These are phyloP conservation scores for Coniochaeta hoffmannii DNA, from an alignment of 2,329 filamentous ascomycete genomes.

Conservation along the genomic window DNA sequence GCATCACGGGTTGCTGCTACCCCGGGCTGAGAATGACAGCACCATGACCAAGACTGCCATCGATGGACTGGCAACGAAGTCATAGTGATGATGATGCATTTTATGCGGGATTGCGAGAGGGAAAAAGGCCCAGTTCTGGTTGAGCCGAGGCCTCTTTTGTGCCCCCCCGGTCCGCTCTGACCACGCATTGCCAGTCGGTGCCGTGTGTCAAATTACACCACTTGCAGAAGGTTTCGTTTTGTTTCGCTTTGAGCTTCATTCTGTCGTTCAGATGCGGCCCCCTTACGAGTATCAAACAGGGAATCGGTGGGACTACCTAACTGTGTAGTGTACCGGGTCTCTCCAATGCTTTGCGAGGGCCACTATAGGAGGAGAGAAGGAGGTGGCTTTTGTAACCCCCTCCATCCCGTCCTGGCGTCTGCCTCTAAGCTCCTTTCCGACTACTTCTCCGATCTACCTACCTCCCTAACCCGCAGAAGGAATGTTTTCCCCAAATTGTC, in stretches of 20 bases:
- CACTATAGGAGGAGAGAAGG: constrained; percentile 12
- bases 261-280: constrained; percentile 4
- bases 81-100: too few species aligned
- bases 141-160: constrained; percentile 12
- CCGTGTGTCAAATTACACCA: constrained; percentile 18
- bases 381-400: constrained; percentile 13
- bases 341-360: constrained; percentile 1
- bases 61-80: neutral
- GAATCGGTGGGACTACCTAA: neutral
- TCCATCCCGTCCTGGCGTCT: constrained; percentile 3
- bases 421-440: constrained; percentile 14
- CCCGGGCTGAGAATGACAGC: constrained; percentile 13
- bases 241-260: constrained; percentile 12
- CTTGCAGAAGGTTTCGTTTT: constrained; percentile 19
- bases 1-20: neutral
- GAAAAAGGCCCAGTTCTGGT: constrained; percentile 4
- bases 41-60: constrained; percentile 19
- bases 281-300: neutral
- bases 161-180: constrained; percentile 17
- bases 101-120: neutral
- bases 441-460: constrained; percentile 12
- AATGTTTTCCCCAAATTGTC: constrained; percentile 10
- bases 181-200: constrained; percentile 17
- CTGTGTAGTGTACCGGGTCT: neutral
- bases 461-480: constrained; percentile 7